Conservation (phyloP, 306 rosid genomes). For the Cucumis cinereus region DNA sequence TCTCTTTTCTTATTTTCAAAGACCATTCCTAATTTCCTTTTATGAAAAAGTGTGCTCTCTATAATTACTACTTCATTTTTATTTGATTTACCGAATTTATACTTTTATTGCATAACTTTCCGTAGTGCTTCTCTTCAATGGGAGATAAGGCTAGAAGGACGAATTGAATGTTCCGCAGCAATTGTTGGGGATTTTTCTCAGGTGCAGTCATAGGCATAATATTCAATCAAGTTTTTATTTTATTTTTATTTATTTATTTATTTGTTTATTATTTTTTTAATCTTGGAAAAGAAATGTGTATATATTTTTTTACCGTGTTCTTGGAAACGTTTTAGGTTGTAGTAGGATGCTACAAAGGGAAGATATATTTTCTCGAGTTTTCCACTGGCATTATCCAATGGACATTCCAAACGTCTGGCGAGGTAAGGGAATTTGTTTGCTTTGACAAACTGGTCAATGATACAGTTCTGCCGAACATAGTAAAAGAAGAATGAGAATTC, state of each 20-base stretch:
- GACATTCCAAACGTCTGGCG: slow-evolving; percentile 76
- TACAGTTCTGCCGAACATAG: background rate
- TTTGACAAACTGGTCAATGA: background rate
- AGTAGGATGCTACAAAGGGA: slow-evolving; percentile 88
- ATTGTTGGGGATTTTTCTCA: slow-evolving; percentile 66
- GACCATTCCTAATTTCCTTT: background rate
- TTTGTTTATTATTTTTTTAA: no score
- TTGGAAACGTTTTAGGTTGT: slow-evolving; percentile 44
- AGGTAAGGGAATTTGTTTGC: slow-evolving; percentile 35
- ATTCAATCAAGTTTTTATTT: background rate
- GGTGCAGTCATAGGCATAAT: slow-evolving; percentile 18
- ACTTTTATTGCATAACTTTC: slow-evolving; percentile 28
- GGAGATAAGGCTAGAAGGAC: slow-evolving; percentile 74
- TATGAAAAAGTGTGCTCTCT: background rate
- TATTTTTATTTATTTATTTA: no score
- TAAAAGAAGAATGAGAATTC: background rate
- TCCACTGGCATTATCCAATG: slow-evolving; percentile 53
- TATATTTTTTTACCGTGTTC: background rate
- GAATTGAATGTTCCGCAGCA: slow-evolving; percentile 81
- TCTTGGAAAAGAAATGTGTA: background rate
- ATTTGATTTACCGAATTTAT: background rate
- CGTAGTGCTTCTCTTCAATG: slow-evolving; percentile 85
- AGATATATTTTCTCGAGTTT: slow-evolving; percentile 68
- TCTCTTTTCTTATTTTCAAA: background rate
- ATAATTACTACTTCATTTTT: background rate